These are phyloP conservation scores for Phialophora expanda DNA, from an alignment of 2,329 filamentous ascomycete species.

Conservation along the genomic window DNA sequence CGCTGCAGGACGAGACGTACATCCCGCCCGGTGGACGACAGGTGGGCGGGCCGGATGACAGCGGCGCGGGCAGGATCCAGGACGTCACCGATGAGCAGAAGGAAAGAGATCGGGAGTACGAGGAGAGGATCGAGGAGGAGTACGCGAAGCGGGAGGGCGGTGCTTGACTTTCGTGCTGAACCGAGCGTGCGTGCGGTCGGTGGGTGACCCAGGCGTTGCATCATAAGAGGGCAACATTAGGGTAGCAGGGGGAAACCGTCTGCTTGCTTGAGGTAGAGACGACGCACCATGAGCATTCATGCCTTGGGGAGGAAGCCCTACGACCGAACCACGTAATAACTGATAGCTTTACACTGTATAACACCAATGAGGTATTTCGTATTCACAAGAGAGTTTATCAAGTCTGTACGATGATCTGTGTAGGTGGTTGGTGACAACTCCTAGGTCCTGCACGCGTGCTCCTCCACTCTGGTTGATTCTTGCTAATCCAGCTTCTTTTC, in stretches of 20 bases:
- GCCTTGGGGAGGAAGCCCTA: no score
- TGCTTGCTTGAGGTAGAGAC: background rate
- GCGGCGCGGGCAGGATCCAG: constrained; percentile 19
- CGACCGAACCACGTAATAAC: background rate
- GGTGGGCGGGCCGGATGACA: background rate
- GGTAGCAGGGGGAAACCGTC: background rate
- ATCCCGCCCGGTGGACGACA: constrained; percentile 10
- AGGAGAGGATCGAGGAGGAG: constrained; percentile 56
- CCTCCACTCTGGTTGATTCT: background rate
- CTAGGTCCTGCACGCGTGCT: background rate
- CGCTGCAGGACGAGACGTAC: constrained; percentile 24
- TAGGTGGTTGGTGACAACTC: background rate
- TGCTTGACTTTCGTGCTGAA: constrained; percentile 42
- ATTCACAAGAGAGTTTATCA: background rate
- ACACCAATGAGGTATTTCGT: background rate
- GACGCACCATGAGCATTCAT: background rate
- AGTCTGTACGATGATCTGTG: background rate
- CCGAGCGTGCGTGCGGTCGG: background rate
- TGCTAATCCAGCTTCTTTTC: background rate
- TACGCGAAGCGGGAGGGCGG: constrained; percentile 52
- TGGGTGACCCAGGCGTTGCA: background rate
- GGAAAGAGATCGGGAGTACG: constrained; percentile 51
- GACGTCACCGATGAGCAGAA: constrained; percentile 44
- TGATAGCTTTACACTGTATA: background rate
- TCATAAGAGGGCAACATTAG: background rate